Base-by-base conservation (phyloP, 495 filamentous ascomycete genomes). In the Daldinia caldariorum region DNA sequence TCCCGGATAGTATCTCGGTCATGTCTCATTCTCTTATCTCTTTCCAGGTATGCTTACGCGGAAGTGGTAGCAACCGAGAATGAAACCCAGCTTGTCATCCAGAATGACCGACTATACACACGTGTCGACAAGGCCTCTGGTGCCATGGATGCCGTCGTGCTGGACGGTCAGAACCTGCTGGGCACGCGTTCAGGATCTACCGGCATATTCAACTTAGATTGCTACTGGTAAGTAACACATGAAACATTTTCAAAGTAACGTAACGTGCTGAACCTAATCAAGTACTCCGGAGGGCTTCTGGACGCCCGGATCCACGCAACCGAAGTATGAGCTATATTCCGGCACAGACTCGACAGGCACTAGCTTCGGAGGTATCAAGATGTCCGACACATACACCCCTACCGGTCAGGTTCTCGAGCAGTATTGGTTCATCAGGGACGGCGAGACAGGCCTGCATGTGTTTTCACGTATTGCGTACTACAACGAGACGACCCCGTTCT, bases 341-440 rank as follows among this genome's bases (percentile, higher is more conserved):
- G 85, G 86, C 2, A 78, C 77, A 13, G 84, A 88, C 69, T 77
- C 79, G 22, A 82, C 79, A 0, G 79, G 80, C 0, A 84, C 78
- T 0, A 58, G 72, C 14, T 86, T 84, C 56, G 84, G 79, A 7
- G 83, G 85, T 3, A 79, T 86, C 32, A 78, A 83, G 41, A 76
- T 88, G 69, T 84, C 77, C 14, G 84, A 87, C 47, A 83, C 79
- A 2, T 86, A 87, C 60, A 80, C 81, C 7, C 78, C 79, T 0
- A 83, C 79, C 3, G 81, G 84, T 6, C 84, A 86, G 59, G 67
- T 79, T 8, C 80, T 88, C 61, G 80, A 87, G 54, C 87, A 87
- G 56, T 86, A 85, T 72, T 88, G 83, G 85, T 86, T 86, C 58
- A 77, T 87, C 13, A 75, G 85, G 14, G 84, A 86, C 37, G 83